These are phyloP conservation scores for Colletotrichum shisoi DNA, from an alignment of 2,329 filamentous ascomycete genomes.

Conservation along the genomic window DNA sequence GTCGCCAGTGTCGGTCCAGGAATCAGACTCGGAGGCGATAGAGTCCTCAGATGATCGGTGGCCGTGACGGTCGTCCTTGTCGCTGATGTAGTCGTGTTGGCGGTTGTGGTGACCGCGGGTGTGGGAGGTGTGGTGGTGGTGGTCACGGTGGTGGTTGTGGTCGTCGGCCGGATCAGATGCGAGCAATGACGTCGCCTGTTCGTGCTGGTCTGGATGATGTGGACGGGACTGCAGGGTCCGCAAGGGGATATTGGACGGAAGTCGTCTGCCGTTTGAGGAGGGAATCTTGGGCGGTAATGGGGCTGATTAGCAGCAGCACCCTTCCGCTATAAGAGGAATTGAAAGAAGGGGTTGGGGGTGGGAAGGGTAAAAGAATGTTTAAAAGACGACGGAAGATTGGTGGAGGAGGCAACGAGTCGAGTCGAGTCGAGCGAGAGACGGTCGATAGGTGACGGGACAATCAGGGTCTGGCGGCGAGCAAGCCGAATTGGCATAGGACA, in stretches of 20 bases:
- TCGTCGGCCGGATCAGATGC: conserved; percentile 46
- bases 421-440: conserved; percentile 11
- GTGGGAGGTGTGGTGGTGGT: conserved; percentile 8
- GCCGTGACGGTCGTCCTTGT: conserved; percentile 56
- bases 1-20: conserved; percentile 95
- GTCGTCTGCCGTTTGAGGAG: conserved; percentile 71
- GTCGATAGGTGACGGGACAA: conserved; percentile 28
- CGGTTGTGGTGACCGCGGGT: conserved; percentile 51
- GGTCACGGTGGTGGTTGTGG: conserved; percentile 53
- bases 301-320: conserved; percentile 82
- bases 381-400: conserved; percentile 37
- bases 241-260: conserved; percentile 86
- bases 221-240: conserved; percentile 68
- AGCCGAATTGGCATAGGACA: conserved; percentile 22
- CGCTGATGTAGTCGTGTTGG: conserved; percentile 51
- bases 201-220: conserved; percentile 49
- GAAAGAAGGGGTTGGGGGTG: conserved; percentile 42
- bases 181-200: conserved; percentile 58
- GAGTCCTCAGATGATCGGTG: conserved; percentile 60
- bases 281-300: conserved; percentile 84
- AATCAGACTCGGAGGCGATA: conserved; percentile 67
- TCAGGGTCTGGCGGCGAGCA: conserved; percentile 21
- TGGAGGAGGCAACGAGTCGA: conserved; percentile 19
- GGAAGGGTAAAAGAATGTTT: conserved; percentile 46
- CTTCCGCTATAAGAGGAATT: conserved; percentile 56